Base-by-base conservation (phyloP, 23 red algal genomes). In the Pyropia haitanensis region DNA sequence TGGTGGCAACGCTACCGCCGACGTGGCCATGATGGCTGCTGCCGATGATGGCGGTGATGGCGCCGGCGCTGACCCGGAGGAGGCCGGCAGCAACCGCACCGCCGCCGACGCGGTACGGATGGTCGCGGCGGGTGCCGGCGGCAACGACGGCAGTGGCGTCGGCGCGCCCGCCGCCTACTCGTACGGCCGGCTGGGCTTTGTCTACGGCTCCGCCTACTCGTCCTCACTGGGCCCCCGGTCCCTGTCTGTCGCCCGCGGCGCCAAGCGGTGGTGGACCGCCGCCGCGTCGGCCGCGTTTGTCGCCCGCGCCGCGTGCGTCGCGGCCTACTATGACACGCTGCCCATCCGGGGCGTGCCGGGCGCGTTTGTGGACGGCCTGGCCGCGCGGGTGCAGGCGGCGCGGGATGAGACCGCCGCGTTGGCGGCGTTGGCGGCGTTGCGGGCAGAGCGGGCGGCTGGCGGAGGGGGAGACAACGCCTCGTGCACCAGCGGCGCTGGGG, bases 41-140 rank as follows among this genome's bases (percentile, higher is more conserved):
- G 51, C 16, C n/a, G 51, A 55, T n/a, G 51, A 55, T 55, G 51
- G n/a, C 51, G 51, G n/a, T 55, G 51, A 55, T 55, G 51, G n/a
- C 51, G 51, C 16, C n/a, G 51, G n/a, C 51, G 51, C 16, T 55
- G 51, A 55, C 51, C 17, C 16, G 16, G 51, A 55, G 17, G 51
- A 55, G 16, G 51, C 16, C 51, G 51, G n/a, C n/a, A n/a, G n/a
- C 51, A n/a, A 55, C n/a, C 17, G n/a, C 51, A n/a, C 16, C n/a
- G 51, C 16, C 51, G 51, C 16, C n/a, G 51, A 55, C 51, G 51
- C 16, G 16, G 51, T 17, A 16, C 17, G n/a, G 16, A n/a, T 17
- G 17, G 51, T 17, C n/a, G 51, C 16, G 17, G 51, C 16, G 16
- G 51, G n/a, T n/a, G 51, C 16, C n/a, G 51, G n/a, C 51, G 51